Conservation (phyloP, 129 eudicot genomes). For the sunflower (Helianthus annuus) region DNA sequence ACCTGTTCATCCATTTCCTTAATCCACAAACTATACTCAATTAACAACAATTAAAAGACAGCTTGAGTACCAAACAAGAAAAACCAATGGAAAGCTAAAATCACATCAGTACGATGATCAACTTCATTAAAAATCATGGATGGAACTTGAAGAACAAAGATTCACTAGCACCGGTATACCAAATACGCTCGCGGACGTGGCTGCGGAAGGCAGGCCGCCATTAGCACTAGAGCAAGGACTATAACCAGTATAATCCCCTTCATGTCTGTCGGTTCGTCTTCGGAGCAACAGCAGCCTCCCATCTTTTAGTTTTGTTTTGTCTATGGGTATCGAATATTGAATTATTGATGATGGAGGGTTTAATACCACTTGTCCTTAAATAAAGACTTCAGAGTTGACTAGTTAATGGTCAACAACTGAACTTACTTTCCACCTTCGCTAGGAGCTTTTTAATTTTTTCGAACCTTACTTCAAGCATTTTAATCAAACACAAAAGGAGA, state of each 20-base stretch:
- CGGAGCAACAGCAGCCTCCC: conserved; percentile 29
- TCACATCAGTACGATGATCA: not conserved
- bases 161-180: conserved; percentile 19
- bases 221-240: conserved; percentile 27
- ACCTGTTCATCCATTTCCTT: not conserved
- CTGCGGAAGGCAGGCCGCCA: conserved; percentile 21
- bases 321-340: too few relatives aligned
- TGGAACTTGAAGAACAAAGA: not conserved
- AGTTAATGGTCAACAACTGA: too few relatives aligned
- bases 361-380: too few relatives aligned
- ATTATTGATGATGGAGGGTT: too few relatives aligned
- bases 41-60: not conserved
- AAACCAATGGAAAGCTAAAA: not conserved
- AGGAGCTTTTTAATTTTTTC: too few relatives aligned
- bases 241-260: conserved; percentile 18
- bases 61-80: not conserved
- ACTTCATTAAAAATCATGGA: not conserved
- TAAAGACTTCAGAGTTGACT: too few relatives aligned
- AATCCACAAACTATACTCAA: not conserved
- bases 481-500: too few relatives aligned
- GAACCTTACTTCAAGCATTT: too few relatives aligned
- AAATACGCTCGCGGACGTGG: conserved; percentile 11
- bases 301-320: not conserved
- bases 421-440: too few relatives aligned
- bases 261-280: conserved; percentile 19